Evolutionary conservation across 495 filamentous ascomycete species (phyloP).

Genomic region (Sporormia fimetaria): DNA sequence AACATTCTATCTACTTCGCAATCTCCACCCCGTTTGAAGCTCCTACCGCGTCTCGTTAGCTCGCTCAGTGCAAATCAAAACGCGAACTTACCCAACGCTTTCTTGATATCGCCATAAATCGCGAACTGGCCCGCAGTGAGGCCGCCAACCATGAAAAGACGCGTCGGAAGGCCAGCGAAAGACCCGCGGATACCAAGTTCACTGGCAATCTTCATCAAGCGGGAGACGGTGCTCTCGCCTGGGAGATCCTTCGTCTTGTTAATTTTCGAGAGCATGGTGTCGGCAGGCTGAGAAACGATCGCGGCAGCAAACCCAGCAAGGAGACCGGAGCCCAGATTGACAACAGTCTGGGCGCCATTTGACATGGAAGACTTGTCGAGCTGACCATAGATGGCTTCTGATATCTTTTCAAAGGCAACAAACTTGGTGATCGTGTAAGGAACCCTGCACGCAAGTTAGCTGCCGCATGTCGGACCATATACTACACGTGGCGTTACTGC

Average conservation of each 20-base stretch:
- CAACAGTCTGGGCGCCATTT: constrained; percentile 62
- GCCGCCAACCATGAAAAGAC: constrained; percentile 73
- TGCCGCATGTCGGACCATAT: not conserved
- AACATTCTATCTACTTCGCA: too few relatives aligned
- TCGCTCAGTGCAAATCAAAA: too few relatives aligned
- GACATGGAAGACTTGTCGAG: constrained; percentile 71
- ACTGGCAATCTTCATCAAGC: constrained; percentile 89
- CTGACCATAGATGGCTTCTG: constrained; percentile 59
- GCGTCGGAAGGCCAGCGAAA: constrained; percentile 84
- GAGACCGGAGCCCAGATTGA: constrained; percentile 93
- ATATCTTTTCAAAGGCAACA: constrained; percentile 96
- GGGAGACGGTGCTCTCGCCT: constrained; percentile 82
- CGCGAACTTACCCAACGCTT: constrained; percentile 52
- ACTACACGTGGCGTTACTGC: constrained; percentile 45
- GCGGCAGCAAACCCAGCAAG: constrained; percentile 97
- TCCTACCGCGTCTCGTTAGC: too few relatives aligned
- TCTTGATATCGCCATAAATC: constrained; percentile 77
- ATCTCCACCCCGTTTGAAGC: too few relatives aligned
- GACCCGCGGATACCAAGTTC: constrained; percentile 85
- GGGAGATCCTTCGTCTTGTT: constrained; percentile 98
- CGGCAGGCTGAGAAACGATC: constrained; percentile 91
- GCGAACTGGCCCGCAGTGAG: constrained; percentile 91
- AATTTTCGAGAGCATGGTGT: constrained; percentile 99
- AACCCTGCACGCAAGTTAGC: constrained; percentile 54
- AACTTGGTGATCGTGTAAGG: constrained; percentile 99